phyloP scores from a whole-genome alignment of 1,284 basidiomycete species.

The Trichosporon asahii region DNA sequence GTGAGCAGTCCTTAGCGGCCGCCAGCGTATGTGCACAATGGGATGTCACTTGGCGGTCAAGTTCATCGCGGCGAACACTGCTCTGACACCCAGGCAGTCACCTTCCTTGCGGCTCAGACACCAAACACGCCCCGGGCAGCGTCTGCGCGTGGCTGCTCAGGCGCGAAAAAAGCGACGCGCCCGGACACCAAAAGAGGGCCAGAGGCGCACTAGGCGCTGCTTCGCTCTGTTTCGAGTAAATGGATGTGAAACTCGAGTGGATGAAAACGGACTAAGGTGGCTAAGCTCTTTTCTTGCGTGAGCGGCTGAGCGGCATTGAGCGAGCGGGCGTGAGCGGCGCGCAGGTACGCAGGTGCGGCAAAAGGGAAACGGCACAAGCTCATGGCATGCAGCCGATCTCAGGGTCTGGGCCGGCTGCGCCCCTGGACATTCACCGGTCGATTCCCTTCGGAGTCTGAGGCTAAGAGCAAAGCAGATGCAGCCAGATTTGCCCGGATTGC shows the following conservation, averaged over 20 bases:
- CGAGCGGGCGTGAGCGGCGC: background rate
- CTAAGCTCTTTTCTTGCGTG: background rate
- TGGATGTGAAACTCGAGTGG: background rate
- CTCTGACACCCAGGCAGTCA: background rate
- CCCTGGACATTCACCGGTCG: conserved; percentile 2
- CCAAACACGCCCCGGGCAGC: no score
- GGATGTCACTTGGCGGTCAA: background rate
- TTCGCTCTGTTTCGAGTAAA: background rate
- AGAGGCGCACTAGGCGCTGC: background rate
- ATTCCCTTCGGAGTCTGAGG: background rate
- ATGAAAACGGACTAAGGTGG: background rate
- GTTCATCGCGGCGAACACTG: background rate
- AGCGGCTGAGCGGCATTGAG: background rate
- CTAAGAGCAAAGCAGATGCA: background rate
- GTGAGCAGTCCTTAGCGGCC: background rate
- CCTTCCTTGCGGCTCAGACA: background rate
- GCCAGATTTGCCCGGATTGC: background rate
- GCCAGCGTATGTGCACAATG: background rate
- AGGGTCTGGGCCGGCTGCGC: background rate
- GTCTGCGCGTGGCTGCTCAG: no score
- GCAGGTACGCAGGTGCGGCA: background rate
- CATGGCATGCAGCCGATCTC: background rate
- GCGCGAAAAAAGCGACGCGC: background rate
- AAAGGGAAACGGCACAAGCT: background rate
- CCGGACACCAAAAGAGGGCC: background rate